Evolutionary conservation across 177 flowering plant species (phyloP), one percentile per base, ranked within the genome.

Genomic region (Vitis hybrid): DNA sequence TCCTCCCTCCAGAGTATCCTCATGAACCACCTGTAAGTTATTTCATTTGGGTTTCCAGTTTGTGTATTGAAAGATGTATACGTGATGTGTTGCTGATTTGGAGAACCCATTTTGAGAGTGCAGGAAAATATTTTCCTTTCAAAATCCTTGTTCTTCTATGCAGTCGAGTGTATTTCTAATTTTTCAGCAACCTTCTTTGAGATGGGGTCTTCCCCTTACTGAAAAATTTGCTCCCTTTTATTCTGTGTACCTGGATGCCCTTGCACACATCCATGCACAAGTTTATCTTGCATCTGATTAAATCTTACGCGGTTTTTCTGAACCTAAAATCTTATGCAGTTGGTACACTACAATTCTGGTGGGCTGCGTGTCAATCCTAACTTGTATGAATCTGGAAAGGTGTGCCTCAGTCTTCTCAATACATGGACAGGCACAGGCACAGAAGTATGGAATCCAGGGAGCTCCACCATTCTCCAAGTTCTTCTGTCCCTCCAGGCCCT

Each of bases 331-430:
- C 10, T 65, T 31, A 66, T 86, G 86, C 89, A 95, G 99, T 58
- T 84, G 85, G 97, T 93, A 62, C 85, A 95, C 69, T 95, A 93
- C 79, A 71, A 77, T 61, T 95, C 99, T 64, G 90, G 96, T 33
- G 99, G 99, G 26, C 89, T 93, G 26, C 86, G 94, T 12, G 64
- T 93, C 66, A 95, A 95, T 73, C 99, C 99, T 1, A 95, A 95
- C 78, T 75, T 95, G 81, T 95, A 95, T 31, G 99, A 91, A 73
- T 89, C 96, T 1, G 99, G 99, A 62, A 89, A 77, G 77, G 91
- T 95, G 71, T 95, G 99, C 65, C 92, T 95, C 50, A 94, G 98
- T 72, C 95, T 94, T 20, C 84, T 94, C 52, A 94, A 92, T 50
- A 94, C 98, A 58, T 94, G 98, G 98, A 73, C 84, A 0, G 98